Base-by-base conservation (phyloP, 495 filamentous ascomycete species). In the Aspergillus funiculosus region DNA sequence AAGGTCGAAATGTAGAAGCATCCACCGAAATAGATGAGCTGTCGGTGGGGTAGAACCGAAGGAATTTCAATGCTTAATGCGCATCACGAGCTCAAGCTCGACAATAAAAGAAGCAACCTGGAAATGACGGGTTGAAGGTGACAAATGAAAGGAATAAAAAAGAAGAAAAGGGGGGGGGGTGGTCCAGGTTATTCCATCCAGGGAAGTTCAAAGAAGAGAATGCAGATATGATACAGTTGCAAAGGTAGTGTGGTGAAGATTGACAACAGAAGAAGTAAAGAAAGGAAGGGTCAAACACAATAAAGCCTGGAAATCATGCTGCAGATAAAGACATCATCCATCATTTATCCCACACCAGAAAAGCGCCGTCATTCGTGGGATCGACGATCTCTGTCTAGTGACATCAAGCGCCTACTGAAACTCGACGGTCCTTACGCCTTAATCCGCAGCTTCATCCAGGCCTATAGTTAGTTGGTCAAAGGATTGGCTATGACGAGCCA, bases 361-460 rank as follows among this genome's bases (percentile, higher is more conserved):
- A 47, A 24, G 29, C 43, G 47, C 40, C 43, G 20, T 25, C 11
- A 36, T 39, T 46, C 27, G 50, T 49, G 46, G 55, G 42, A 40
- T 45, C 13, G 43, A 39, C 45, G 61, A 63, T 68, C 61, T 42
- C 28, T 48, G 44, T 48, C 40, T 41, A 51, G 68, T 68, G 67
- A 70, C 67, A 70, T 70, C 64, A 70, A 51, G 67, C 64, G 67
- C 60, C 51, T 60, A 48, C 60, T 64, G 63, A 67, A 68, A 68
- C 63, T 50, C 20, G 28, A 6, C 20, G 43, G 51, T 47, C 36
- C 35, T 31, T 35, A 39, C 35, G n/a, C 34, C 11, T 5, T n/a
- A n/a, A n/a, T 4, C 22, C 9, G 40, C 25, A 14, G 52, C 47
- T 47, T 50, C 37, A 52, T 30, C 20, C 13, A 8, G 39, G 18